Evolutionary conservation across 2,329 filamentous ascomycete species (phyloP), one percentile per base, ranked within the genome.

Genomic region (Nothopassalora personata): DNA sequence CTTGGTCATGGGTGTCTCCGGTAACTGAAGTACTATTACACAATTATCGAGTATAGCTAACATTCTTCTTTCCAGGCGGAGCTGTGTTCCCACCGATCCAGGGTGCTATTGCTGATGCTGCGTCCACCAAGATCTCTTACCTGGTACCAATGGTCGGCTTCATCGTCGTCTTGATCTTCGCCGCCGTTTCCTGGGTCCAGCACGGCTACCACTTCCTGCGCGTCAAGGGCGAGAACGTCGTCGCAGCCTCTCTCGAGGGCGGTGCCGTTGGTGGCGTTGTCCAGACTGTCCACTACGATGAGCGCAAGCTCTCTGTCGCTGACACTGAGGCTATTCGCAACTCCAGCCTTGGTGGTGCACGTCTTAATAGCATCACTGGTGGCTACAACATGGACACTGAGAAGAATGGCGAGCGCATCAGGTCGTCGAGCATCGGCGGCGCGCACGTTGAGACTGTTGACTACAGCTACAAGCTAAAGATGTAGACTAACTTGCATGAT

Each of bases 81-180:
- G 56, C 56, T 36, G 56, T 58, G 11, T 58, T 58, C 39, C 51
- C 56, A 2, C 56, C 56, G 8, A 54, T 54, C 11, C 56, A 58
- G 15, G 72, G 71, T 57, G 73, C 72, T 54, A 69, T 77, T 48
- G 76, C 75, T 45, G 74, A 76, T 60, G 64, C 72, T 5, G 72
- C 67, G 47, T 68, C 64, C 56, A 78, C 74, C 28, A 66, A 74
- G 5, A 75, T 77, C 66, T 77, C 75, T 13, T 79, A 78, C 66
- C 56, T 79, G 27, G 76, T 78, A 0, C 76, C 77, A 5, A 68
- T 78, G 13, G 70, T 76, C 54, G 76, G 76, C 23, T 79, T 79
- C 66, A 57, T 74, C 34, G 73, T 75, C 48, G 77, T 74, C 15
- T 67, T 74, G 23, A 67, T 53, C n/a, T 74, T 73, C 66, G 70